phyloP scores from a whole-genome alignment of 163 green algal species.

The Smithsoniella earleae region DNA sequence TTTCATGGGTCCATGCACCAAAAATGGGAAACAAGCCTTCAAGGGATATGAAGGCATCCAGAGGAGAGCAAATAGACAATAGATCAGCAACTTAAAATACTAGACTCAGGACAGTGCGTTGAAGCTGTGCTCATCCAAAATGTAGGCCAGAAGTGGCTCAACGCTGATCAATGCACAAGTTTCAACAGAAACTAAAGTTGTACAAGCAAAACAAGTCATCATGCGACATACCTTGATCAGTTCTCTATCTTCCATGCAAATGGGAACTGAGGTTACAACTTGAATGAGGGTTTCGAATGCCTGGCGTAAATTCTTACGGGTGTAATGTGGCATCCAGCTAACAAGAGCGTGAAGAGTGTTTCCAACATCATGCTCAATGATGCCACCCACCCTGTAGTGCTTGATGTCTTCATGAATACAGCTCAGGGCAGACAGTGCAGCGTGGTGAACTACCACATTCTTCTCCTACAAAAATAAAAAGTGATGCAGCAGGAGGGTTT shows the following conservation, averaged over 20 bases:
- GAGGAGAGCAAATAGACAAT: too few species aligned
- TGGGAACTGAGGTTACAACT: background rate
- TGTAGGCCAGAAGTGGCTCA: too few species aligned
- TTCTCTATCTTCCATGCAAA: constrained; percentile 19
- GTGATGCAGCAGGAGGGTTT: too few species aligned
- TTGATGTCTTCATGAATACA: constrained; percentile 27
- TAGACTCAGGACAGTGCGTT: too few species aligned
- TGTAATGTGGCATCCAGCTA: constrained; percentile 11
- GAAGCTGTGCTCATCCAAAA: too few species aligned
- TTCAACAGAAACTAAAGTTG: too few species aligned
- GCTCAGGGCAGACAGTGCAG: constrained; percentile 22
- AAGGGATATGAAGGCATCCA: too few species aligned
- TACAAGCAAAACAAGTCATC: too few species aligned
- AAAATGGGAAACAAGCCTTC: too few species aligned
- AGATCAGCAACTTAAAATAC: too few species aligned
- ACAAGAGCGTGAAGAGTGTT: background rate
- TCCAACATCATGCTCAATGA: background rate
- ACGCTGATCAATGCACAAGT: too few species aligned
- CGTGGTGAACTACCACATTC: constrained; percentile 36
- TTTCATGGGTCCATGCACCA: too few species aligned
- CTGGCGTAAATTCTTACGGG: constrained; percentile 1
- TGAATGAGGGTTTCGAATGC: constrained; percentile 28
- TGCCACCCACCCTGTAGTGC: constrained; percentile 15
- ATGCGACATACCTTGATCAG: constrained; percentile 19
- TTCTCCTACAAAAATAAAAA: constrained; percentile 68